Percentiles rank a stretch among this genome's conserved stretches.
Conservation (phyloP, 1,284 basidiomycete genomes). For the Trichosporon coremiiforme region DNA sequence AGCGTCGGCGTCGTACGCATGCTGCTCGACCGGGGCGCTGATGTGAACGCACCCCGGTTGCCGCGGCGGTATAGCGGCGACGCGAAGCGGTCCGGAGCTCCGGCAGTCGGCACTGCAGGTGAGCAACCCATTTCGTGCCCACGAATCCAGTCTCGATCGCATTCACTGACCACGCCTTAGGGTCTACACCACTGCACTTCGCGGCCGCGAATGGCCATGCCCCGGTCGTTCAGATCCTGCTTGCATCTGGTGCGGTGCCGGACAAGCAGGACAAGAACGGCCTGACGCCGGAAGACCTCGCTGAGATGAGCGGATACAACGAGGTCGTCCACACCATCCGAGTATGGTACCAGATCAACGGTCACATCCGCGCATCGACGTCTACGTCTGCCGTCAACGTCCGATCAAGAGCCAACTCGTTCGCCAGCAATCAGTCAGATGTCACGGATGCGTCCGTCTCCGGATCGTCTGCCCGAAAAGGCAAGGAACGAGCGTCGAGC, state of each 20-base stretch:
- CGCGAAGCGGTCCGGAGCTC: slow-evolving; percentile 57
- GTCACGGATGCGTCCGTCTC: slow-evolving; percentile 5
- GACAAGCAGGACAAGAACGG: slow-evolving; percentile 82
- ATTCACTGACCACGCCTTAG: slow-evolving; percentile 48
- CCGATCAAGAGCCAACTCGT: slow-evolving; percentile 20
- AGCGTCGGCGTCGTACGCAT: slow-evolving; percentile 79
- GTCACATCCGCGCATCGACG: slow-evolving; percentile 13
- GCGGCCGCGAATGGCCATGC: slow-evolving; percentile 88
- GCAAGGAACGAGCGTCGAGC: slow-evolving; percentile 47
- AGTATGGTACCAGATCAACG: slow-evolving; percentile 47
- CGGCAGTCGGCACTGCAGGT: slow-evolving; percentile 67
- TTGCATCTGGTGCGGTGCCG: slow-evolving; percentile 76
- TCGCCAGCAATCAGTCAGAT: slow-evolving; percentile 21
- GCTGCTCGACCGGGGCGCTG: slow-evolving; percentile 84
- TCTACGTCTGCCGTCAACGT: slow-evolving; percentile 4
- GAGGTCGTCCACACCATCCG: slow-evolving; percentile 55
- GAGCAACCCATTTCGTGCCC: slow-evolving; percentile 27
- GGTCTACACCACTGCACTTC: slow-evolving; percentile 91
- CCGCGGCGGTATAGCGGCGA: slow-evolving; percentile 75
- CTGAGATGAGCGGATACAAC: slow-evolving; percentile 56
- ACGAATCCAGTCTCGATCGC: background rate
- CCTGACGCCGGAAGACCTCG: slow-evolving; percentile 66
- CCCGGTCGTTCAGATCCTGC: slow-evolving; percentile 70
- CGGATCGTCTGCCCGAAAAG: slow-evolving; percentile 36
- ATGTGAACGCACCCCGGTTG: slow-evolving; percentile 77